Percentiles rank a stretch among this genome's conserved stretches.
Conservation (phyloP, 2,329 filamentous ascomycete genomes). For the Bipolaris cookei region DNA sequence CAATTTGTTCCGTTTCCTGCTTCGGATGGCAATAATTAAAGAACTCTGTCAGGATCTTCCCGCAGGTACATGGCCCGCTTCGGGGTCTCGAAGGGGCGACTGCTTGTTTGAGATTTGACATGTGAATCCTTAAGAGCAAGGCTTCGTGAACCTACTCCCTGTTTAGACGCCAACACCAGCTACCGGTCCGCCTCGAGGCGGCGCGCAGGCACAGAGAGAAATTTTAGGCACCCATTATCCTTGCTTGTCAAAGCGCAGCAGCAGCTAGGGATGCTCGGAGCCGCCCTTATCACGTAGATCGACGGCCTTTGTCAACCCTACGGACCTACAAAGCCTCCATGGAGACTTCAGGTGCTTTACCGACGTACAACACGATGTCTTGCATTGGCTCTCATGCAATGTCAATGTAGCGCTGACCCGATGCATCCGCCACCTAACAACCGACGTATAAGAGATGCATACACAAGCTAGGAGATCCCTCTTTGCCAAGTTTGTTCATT, state of each 20-base stretch:
- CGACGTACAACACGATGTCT: conserved; percentile 13
- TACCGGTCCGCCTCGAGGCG: neutral
- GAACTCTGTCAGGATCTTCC: neutral
- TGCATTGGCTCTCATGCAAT: conserved; percentile 10
- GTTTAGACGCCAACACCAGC: neutral
- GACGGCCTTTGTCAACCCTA: neutral
- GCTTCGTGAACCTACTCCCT: neutral
- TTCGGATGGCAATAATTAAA: neutral
- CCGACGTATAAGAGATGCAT: neutral
- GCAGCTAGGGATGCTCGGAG: conserved; percentile 6
- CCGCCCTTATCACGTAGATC: conserved; percentile 4
- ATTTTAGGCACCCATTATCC: conserved; percentile 3
- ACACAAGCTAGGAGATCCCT: conserved; percentile 2
- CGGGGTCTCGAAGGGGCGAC: neutral
- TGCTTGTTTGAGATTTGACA: neutral
- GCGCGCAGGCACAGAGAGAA: neutral
- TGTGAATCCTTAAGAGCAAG: neutral
- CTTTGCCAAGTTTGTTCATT: conserved; percentile 1
- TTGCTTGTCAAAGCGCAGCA: neutral
- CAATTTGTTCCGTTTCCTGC: neutral
- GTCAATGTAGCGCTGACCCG: conserved; percentile 4
- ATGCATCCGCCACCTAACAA: conserved; percentile 4
- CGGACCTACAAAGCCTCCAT: conserved; percentile 9
- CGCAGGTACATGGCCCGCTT: neutral
- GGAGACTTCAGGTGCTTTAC: conserved; percentile 9